These are phyloP conservation scores for Viola pubescens DNA, from an alignment of 441 rosid species.

Conservation along the genomic window DNA sequence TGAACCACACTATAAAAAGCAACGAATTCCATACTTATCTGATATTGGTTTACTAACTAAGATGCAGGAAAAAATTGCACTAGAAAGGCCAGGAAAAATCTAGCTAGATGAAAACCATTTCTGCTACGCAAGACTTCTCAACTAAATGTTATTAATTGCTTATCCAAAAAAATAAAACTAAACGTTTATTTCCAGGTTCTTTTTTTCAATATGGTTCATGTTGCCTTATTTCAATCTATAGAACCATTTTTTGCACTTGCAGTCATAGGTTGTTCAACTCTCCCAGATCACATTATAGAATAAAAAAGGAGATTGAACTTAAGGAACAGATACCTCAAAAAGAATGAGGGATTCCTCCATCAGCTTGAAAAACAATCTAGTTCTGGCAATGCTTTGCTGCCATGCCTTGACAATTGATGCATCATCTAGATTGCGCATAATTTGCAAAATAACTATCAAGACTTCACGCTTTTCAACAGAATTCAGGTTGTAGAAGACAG, in stretches of 20 bases:
- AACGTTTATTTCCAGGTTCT: background rate
- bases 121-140: too few relatives aligned
- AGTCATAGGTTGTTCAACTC: background rate
- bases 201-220: slow-evolving; percentile 1
- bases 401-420: slow-evolving; percentile 87
- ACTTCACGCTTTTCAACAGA: slow-evolving; percentile 97
- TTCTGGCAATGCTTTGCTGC: slow-evolving; percentile 99
- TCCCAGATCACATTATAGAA: background rate
- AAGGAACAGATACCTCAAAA: slow-evolving; percentile 67
- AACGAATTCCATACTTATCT: too few relatives aligned
- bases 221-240: background rate
- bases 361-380: slow-evolving; percentile 93
- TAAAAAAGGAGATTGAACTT: slow-evolving; percentile 14
- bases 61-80: too few relatives aligned
- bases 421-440: slow-evolving; percentile 94
- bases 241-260: background rate
- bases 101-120: too few relatives aligned
- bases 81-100: too few relatives aligned
- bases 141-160: too few relatives aligned
- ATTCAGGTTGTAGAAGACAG: slow-evolving; percentile 94
- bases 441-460: slow-evolving; percentile 81
- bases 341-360: slow-evolving; percentile 95
- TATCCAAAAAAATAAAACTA: background rate
- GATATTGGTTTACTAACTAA: too few relatives aligned
- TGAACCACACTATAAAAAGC: too few relatives aligned